Conservation (phyloP, 2,329 filamentous ascomycete genomes). For the Pseudocercospora vitis region DNA sequence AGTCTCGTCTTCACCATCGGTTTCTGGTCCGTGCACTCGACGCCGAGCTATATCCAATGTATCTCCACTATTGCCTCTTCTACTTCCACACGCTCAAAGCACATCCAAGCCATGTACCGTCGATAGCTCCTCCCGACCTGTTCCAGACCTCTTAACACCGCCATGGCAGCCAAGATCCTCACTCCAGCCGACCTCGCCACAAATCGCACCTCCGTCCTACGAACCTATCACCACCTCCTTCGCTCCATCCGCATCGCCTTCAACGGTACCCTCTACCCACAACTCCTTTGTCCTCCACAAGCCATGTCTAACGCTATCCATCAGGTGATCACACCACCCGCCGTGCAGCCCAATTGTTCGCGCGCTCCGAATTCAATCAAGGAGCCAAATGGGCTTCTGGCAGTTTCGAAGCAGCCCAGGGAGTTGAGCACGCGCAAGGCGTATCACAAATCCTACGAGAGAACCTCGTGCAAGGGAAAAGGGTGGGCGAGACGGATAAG, state of each 20-base stretch:
- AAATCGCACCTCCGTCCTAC: conserved; percentile 60
- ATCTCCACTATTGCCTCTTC: too few relatives aligned
- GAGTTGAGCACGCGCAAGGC: conserved; percentile 76
- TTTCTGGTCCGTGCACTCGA: too few relatives aligned
- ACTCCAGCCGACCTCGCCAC: conserved; percentile 26
- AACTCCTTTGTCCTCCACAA: not conserved
- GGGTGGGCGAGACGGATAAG: conserved; percentile 30
- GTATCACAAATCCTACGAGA: conserved; percentile 75
- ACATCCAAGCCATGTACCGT: too few relatives aligned
- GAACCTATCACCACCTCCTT: conserved; percentile 77
- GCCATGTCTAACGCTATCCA: not conserved
- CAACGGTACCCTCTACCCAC: conserved; percentile 56
- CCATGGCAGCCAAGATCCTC: conserved; percentile 23
- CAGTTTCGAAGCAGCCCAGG: conserved; percentile 60
- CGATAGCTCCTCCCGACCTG: too few relatives aligned
- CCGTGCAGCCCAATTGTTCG: conserved; percentile 68
- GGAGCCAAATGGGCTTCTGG: conserved; percentile 61
- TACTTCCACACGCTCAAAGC: too few relatives aligned
- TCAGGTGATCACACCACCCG: conserved; percentile 68
- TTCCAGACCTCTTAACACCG: too few relatives aligned
- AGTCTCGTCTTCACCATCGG: too few relatives aligned
- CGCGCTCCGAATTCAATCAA: conserved; percentile 70
- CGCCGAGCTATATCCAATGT: too few relatives aligned
- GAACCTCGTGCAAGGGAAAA: conserved; percentile 81
- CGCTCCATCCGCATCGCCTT: conserved; percentile 83